Base-by-base conservation (phyloP, 2,329 filamentous ascomycete genomes). In the Penicillium aurantiogriseum region DNA sequence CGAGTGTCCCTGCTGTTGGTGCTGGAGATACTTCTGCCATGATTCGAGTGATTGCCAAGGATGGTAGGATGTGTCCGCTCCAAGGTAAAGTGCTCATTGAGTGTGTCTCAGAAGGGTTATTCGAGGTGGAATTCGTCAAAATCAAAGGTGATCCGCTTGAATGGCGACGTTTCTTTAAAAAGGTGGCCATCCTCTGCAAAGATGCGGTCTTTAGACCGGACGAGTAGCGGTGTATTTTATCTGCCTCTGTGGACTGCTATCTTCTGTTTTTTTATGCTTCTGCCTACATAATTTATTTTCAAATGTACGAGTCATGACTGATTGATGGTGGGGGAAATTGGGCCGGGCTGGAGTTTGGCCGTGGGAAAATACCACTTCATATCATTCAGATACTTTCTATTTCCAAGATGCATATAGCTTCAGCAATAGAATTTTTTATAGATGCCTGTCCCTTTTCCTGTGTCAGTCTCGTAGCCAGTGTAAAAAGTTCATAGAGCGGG, bases 141-240 rank as follows among this genome's bases (percentile, higher is more conserved):
- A 83, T 90, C 53, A 97, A 96, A 78, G 94, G 94, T 6, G 94
- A 99, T 78, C 94, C 94, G 5, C 77, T 99, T 49, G 93, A 97
- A 78, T 99, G 95, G 94, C 85, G 94, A 59, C 82, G 94, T 35
- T 91, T 99, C 72, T 99, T 99, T 81, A 99, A 99, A 78, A 92
- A 91, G 74, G 85, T 97, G n/a, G 90, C 90, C 31, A 81, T 95
- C 62, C 80, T 93, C 59, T 95, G 92, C 77, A 90, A 90, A 70
- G 91, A 96, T 71, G 91, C 86, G 9, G 88, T 97, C 44, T 90
- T 86, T 72, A 82, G 81, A 63, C 84, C 84, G 46, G 79, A 83
- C 57, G 68, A 68, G 54, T 77, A 56, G 60, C 43, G 15, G 2
- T n/a, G 13, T 35, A 1, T 36, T 9, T 48, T 5, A 5, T 17